Evolutionary conservation across 2,329 filamentous ascomycete species (phyloP).

Genomic region (Penicillium sp.): DNA sequence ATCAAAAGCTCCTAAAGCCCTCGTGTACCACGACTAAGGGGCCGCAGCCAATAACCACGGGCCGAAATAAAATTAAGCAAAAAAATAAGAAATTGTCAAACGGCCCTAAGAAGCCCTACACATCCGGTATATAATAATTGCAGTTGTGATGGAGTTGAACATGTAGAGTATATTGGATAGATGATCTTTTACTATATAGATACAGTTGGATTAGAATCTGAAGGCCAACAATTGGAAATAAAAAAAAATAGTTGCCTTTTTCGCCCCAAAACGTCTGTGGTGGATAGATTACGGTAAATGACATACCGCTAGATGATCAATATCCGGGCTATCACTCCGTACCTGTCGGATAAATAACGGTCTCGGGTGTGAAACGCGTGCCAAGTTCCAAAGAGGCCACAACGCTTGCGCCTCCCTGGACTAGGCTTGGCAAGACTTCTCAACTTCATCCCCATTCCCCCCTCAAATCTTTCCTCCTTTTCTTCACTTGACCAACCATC

Average conservation of each 20-base stretch:
- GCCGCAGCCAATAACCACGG: conserved; percentile 7
- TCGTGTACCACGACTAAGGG: conserved; percentile 1
- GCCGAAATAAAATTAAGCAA: conserved; percentile 2
- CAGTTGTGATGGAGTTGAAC: background rate
- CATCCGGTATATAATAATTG: background rate
- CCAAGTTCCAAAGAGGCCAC: conserved; percentile 9
- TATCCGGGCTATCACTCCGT: background rate
- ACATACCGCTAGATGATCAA: background rate
- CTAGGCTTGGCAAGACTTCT: conserved; percentile 35
- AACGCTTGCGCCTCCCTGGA: conserved; percentile 35
- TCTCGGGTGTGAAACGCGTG: conserved; percentile 21
- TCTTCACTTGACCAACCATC: conserved; percentile 24
- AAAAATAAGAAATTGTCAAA: background rate
- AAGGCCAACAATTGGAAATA: background rate
- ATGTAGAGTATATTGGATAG: background rate
- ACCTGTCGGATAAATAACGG: conserved; percentile 26
- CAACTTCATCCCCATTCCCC: conserved; percentile 29
- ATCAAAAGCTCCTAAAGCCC: background rate
- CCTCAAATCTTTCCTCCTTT: conserved; percentile 17
- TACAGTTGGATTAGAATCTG: no score
- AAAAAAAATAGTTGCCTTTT: conserved; percentile 3
- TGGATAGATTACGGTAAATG: background rate
- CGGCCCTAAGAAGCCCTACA: background rate
- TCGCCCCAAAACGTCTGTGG: background rate
- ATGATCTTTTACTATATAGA: no score